These are phyloP conservation scores for Prunus mongolica DNA, from an alignment of 306 rosid species.

Conservation along the genomic window DNA sequence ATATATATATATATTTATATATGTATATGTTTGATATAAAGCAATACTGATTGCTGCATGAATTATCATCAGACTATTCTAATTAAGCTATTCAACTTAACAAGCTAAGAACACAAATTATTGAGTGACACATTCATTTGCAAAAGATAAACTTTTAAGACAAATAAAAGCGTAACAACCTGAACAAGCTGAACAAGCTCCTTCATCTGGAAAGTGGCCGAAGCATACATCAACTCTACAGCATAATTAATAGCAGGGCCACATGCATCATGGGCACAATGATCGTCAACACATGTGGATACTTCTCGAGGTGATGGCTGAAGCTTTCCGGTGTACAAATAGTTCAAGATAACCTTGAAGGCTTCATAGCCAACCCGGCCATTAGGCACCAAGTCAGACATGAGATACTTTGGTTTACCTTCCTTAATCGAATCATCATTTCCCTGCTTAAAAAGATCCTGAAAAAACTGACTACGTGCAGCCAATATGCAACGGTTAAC, in stretches of 20 bases:
- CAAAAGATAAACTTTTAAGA: not conserved
- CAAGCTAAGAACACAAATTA: not conserved
- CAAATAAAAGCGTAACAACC: slow-evolving; percentile 41
- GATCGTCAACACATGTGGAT: slow-evolving; percentile 73
- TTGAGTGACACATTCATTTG: not conserved
- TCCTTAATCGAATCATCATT: slow-evolving; percentile 39
- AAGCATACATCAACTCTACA: slow-evolving; percentile 86
- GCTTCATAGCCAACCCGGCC: slow-evolving; percentile 70
- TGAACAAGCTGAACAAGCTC: slow-evolving; percentile 78
- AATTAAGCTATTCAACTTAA: not conserved
- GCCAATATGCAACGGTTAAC: slow-evolving; percentile 80
- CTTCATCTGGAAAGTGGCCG: slow-evolving; percentile 74
- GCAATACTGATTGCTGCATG: not conserved
- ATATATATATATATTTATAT: not conserved
- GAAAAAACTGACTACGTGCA: slow-evolving; percentile 69
- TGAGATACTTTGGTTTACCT: slow-evolving; percentile 61
- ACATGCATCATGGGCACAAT: slow-evolving; percentile 77
- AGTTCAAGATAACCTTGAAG: slow-evolving; percentile 66
- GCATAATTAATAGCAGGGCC: slow-evolving; percentile 79
- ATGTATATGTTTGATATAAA: not conserved
- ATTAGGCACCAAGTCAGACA: slow-evolving; percentile 63
- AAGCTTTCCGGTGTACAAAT: slow-evolving; percentile 81
- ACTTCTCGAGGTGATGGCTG: slow-evolving; percentile 69
- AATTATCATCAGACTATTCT: not conserved
- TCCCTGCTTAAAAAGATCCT: slow-evolving; percentile 63